Evolutionary conservation across 2,329 filamentous ascomycete genomes (phyloP), one percentile per base, ranked within the genome.

Genomic region (Fusarium sp.): DNA sequence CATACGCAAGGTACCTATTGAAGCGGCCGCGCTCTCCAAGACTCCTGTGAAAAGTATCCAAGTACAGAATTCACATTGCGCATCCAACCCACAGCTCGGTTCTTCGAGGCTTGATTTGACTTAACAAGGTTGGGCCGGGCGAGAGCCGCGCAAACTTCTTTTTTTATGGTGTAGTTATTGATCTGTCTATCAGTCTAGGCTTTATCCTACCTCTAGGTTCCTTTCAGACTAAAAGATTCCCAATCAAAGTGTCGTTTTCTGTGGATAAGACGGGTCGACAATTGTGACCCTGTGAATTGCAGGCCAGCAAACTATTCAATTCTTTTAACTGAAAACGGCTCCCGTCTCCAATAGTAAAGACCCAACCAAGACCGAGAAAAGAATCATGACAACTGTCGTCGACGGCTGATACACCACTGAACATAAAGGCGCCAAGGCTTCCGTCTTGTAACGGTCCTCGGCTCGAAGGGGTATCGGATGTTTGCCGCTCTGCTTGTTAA

Each of bases 21-120:
- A 51, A 45, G 61, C 62, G 62, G 62, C 62, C 62, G 62, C 62
- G 30, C 60, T 40, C 22, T 11, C 15, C 27, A 15, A 29, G 45
- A 24, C 12, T 30, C 22, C 9, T 49, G 27, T 43, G 20, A 16
- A 25, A 49, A 22, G 53, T 24, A 11, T 22, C n/a, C n/a, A 4
- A 16, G 22, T n/a, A 32, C 48, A 34, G 40, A 65, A 25, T 41
- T 45, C 40, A 25, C n/a, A 30, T 34, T 27, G 38, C 8, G 10
- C 32, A 49, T n/a, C 20, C 18, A 34, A 25, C 24, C 49, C 24
- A 43, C 5, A 41, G 22, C 12, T 20, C 40, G 27, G 13, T 25
- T 25, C n/a, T 8, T 27, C 10, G 24, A 53, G 24, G 24, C 13
- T 53, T 27, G 4, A 11, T 15, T 40, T 25, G 12, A 22, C 16